A percentile compares a stretch with the other conserved stretches of the same genome.
Evolutionary conservation across 2,329 filamentous ascomycete species (phyloP).

Genomic region (Penicillium sumatraense): DNA sequence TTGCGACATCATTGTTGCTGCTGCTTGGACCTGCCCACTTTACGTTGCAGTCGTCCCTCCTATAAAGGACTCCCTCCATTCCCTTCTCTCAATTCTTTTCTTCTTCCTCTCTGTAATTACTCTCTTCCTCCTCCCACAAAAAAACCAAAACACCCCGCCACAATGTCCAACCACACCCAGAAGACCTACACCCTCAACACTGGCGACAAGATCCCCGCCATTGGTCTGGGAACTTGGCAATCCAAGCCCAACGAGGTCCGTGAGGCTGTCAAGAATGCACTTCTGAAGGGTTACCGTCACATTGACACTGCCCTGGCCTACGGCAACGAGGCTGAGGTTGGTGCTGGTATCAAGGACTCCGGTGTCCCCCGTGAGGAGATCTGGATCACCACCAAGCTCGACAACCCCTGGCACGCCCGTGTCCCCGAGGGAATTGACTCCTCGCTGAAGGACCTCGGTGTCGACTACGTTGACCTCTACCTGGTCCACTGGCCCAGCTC

Average conservation of each 20-base stretch:
- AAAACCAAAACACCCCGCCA: too few species aligned
- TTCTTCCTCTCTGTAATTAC: neutral
- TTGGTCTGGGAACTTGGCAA: conserved; percentile 62
- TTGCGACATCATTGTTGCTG: conserved; percentile 21
- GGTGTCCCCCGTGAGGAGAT: conserved; percentile 69
- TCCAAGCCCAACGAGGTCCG: conserved; percentile 58
- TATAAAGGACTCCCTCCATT: conserved; percentile 15
- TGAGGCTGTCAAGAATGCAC: conserved; percentile 53
- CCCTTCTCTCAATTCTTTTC: neutral
- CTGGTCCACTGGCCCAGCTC: conserved; percentile 70
- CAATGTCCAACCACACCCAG: conserved; percentile 31
- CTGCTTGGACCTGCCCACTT: conserved; percentile 32
- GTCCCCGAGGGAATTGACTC: conserved; percentile 66
- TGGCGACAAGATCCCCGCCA: conserved; percentile 52
- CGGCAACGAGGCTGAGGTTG: conserved; percentile 70
- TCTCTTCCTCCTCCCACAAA: neutral
- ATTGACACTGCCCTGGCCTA: conserved; percentile 61
- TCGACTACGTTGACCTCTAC: conserved; percentile 74
- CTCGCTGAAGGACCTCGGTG: conserved; percentile 66
- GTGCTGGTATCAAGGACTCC: conserved; percentile 67
- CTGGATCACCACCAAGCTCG: conserved; percentile 72
- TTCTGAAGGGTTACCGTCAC: conserved; percentile 59
- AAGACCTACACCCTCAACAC: conserved; percentile 54
- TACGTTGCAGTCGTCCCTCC: conserved; percentile 1
- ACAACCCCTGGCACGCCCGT: conserved; percentile 67